These are phyloP conservation scores for Carallia pectinifolia DNA, from an alignment of 345 rosid genomes.

Conservation along the genomic window DNA sequence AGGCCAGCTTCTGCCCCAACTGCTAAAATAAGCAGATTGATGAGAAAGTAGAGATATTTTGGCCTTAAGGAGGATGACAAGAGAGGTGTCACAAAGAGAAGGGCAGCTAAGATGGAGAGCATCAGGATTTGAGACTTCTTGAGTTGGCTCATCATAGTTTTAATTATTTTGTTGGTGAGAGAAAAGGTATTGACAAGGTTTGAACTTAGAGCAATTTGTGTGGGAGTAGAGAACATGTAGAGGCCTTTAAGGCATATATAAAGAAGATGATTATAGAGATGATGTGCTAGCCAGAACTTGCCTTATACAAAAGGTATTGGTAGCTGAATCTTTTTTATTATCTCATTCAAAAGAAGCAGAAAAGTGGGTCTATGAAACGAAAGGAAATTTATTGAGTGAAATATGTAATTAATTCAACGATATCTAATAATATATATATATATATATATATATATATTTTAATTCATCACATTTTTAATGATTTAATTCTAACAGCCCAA, in stretches of 20 bases:
- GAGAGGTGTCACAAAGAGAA: constrained; percentile 47
- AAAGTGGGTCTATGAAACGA: too few relatives aligned
- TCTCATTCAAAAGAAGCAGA: too few relatives aligned
- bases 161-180: not conserved
- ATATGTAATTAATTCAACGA: too few relatives aligned
- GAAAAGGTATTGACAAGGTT: not conserved
- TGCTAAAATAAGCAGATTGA: constrained; percentile 56
- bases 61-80: constrained; percentile 50
- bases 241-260: constrained; percentile 16
- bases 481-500: too few relatives aligned
- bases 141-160: constrained; percentile 39
- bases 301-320: too few relatives aligned
- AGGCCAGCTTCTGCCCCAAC: constrained; percentile 72
- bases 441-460: too few relatives aligned
- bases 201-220: constrained; percentile 5
- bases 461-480: too few relatives aligned
- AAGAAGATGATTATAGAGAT: not conserved
- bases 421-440: too few relatives aligned
- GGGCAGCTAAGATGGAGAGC: constrained; percentile 42
- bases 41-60: constrained; percentile 51
- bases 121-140: constrained; percentile 45
- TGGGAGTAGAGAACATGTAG: constrained; percentile 20
- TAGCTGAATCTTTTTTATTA: too few relatives aligned
- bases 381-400: too few relatives aligned
- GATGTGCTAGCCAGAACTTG: too few relatives aligned